Evolutionary conservation across 2,329 filamentous ascomycete species (phyloP).

Genomic region (Clonostachys chloroleuca): DNA sequence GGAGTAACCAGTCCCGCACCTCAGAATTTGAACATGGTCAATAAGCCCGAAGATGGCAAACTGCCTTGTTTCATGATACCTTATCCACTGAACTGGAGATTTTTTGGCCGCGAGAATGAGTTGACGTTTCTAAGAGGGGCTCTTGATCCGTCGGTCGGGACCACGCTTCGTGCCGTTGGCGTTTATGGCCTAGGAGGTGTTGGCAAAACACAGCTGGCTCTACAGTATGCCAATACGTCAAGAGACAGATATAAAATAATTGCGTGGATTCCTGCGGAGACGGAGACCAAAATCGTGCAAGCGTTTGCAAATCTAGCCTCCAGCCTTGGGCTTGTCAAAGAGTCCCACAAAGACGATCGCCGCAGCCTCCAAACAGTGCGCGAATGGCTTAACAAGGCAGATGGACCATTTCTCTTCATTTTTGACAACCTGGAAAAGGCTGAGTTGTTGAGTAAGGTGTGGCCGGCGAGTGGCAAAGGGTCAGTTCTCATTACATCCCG

Average conservation of each 20-base stretch:
- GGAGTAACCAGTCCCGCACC: background rate
- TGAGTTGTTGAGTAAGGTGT: constrained; percentile 1
- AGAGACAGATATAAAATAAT: constrained; percentile 4
- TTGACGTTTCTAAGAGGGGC: too few relatives aligned
- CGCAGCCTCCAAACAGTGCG: constrained; percentile 1
- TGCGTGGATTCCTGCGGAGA: constrained; percentile 3
- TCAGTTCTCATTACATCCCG: constrained; percentile 4
- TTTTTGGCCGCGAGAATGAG: too few relatives aligned
- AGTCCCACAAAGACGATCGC: background rate
- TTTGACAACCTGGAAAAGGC: constrained; percentile 3
- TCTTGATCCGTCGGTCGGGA: background rate
- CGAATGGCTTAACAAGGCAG: constrained; percentile 3
- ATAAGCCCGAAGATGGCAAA: too few relatives aligned
- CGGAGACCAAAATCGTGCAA: constrained; percentile 3
- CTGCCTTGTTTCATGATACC: too few relatives aligned
- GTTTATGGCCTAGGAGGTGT: constrained; percentile 3
- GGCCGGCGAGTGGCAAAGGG: constrained; percentile 3
- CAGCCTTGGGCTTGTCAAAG: constrained; percentile 3
- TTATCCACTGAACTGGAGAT: too few relatives aligned
- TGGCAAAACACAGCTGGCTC: constrained; percentile 4
- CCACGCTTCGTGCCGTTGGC: background rate
- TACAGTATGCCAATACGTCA: constrained; percentile 3
- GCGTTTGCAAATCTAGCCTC: constrained; percentile 2
- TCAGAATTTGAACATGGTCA: too few relatives aligned
- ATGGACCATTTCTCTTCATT: constrained; percentile 2